Evolutionary conservation across 1,284 basidiomycete species (phyloP).

Genomic region (Coniferiporia weirii): DNA sequence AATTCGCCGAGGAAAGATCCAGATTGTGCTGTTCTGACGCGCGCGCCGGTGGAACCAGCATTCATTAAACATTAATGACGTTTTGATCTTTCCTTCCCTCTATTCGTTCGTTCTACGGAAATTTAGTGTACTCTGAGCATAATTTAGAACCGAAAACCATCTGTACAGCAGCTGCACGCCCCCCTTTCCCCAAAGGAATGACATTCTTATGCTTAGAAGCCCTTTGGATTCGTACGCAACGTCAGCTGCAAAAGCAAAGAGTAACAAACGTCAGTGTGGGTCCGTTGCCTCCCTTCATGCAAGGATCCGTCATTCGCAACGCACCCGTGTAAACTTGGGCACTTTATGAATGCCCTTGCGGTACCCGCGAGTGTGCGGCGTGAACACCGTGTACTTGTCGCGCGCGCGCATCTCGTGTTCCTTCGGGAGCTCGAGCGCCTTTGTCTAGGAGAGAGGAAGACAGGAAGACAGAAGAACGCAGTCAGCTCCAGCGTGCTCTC

Average conservation of each 20-base stretch:
- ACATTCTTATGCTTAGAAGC: constrained; percentile 45
- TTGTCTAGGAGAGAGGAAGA: constrained; percentile 49
- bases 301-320: constrained; percentile 26
- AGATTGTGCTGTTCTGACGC: constrained; percentile 66
- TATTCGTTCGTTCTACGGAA: not conserved
- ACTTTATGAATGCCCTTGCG: constrained; percentile 96
- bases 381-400: constrained; percentile 97
- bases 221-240: constrained; percentile 79
- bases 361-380: constrained; percentile 66
- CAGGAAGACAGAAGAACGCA: constrained; percentile 9
- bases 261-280: constrained; percentile 17
- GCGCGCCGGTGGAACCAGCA: no score
- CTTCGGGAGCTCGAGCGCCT: constrained; percentile 76
- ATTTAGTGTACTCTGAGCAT: constrained; percentile 3
- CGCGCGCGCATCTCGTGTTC: constrained; percentile 82
- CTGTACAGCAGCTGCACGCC: constrained; percentile 18
- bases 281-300: no score
- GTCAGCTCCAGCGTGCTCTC: not conserved
- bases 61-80: no score
- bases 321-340: constrained; percentile 87
- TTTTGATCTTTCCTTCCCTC: no score
- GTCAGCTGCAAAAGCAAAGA: constrained; percentile 53
- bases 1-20: constrained; percentile 65
- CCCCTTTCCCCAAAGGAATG: no score
- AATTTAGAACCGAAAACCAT: constrained; percentile 2